phyloP scores from a whole-genome alignment of 345 rosid genomes.

The Heritiera littoralis region DNA sequence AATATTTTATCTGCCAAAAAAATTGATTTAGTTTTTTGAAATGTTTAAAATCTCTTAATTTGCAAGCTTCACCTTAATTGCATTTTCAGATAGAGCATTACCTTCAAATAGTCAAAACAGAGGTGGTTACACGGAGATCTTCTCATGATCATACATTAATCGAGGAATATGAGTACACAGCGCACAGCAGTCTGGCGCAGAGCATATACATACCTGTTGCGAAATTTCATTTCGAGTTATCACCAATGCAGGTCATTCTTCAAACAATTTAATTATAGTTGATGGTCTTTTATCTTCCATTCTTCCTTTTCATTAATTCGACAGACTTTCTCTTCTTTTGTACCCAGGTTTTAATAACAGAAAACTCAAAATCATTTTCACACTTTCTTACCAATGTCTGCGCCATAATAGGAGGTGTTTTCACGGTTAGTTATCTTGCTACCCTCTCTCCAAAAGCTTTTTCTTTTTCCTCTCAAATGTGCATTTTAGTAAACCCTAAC shows the following conservation, averaged over 20 bases:
- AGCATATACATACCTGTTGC: slow-evolving; percentile 73
- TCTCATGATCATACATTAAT: slow-evolving; percentile 49
- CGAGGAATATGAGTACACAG: slow-evolving; percentile 93
- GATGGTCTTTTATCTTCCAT: neutral
- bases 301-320: neutral
- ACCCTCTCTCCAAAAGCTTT: neutral
- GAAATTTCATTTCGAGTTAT: slow-evolving; percentile 93
- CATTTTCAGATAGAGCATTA: slow-evolving; percentile 91
- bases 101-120: slow-evolving; percentile 92
- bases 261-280: neutral
- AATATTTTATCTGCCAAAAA: neutral
- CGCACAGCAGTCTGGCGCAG: slow-evolving; percentile 87
- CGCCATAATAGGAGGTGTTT: slow-evolving; percentile 95
- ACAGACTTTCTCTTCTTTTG: neutral
- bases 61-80: slow-evolving; percentile 14
- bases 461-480: neutral
- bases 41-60: neutral
- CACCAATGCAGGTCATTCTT: slow-evolving; percentile 92
- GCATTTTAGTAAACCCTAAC: neutral
- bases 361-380: slow-evolving; percentile 77
- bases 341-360: slow-evolving; percentile 77
- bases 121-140: slow-evolving; percentile 57
- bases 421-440: slow-evolving; percentile 70
- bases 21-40: neutral
- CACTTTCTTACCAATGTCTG: slow-evolving; percentile 95